A percentile compares a stretch with the other conserved stretches of the same genome.
Evolutionary conservation across 805 yeast species (phyloP).

Genomic region (Maudiozyma turicensis): DNA sequence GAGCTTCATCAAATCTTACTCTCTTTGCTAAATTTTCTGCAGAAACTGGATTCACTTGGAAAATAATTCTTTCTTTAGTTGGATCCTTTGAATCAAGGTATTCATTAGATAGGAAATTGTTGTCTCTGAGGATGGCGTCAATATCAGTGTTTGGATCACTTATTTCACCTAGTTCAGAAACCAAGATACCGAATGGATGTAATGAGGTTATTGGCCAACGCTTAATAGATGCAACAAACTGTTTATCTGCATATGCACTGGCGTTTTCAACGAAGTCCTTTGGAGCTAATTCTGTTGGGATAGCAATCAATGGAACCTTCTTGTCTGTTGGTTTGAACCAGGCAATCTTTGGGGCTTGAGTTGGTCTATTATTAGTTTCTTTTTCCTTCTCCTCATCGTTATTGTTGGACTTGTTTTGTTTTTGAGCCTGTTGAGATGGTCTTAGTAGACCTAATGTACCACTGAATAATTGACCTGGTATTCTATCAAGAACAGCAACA

Average conservation of each 20-base stretch:
- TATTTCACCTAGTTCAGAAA: conserved; percentile 75
- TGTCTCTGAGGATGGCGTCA: conserved; percentile 81
- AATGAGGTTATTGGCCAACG: conserved; percentile 99
- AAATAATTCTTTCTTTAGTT: conserved; percentile 18
- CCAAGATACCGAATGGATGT: conserved; percentile 94
- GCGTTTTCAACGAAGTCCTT: conserved; percentile 89
- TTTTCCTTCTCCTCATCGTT: conserved; percentile 27
- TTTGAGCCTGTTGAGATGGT: conserved; percentile 86
- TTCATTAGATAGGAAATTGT: conserved; percentile 73
- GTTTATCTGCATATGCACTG: conserved; percentile 65
- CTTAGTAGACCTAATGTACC: conserved; percentile 90
- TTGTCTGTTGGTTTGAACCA: conserved; percentile 99
- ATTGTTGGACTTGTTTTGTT: conserved; percentile 48
- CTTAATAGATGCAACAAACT: conserved; percentile 90
- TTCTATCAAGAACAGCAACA: conserved; percentile 94
- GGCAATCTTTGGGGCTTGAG: conserved; percentile 81
- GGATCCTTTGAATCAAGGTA: conserved; percentile 42
- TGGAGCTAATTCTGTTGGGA: conserved; percentile 98
- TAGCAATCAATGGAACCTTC: conserved; percentile 94
- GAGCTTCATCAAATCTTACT: conserved; percentile 13
- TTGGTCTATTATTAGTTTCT: conserved; percentile 15
- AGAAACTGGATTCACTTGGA: conserved; percentile 18
- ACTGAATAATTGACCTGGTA: conserved; percentile 91
- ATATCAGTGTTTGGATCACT: conserved; percentile 72
- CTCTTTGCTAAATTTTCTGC: conserved; percentile 14